Conservation (phyloP, 352 stramenopile genomes). For the Phytopythium mirpurense region DNA sequence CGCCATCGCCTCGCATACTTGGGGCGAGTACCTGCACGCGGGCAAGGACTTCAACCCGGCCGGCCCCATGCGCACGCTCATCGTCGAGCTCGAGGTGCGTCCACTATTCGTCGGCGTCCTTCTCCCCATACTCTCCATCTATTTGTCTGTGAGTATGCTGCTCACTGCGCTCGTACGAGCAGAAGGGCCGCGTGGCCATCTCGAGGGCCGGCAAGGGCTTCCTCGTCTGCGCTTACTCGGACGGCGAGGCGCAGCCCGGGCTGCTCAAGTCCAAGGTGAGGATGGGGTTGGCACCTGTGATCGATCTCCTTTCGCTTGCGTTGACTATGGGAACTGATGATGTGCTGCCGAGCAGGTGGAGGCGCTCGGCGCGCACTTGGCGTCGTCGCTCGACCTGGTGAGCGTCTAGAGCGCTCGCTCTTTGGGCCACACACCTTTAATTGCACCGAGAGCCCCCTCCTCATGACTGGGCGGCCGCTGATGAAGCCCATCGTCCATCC, state of each 20-base stretch:
- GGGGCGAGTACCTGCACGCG: slow-evolving; percentile 75
- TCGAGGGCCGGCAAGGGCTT: slow-evolving; percentile 64
- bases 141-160: not conserved
- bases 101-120: not conserved
- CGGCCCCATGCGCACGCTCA: slow-evolving; percentile 49
- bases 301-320: too few relatives aligned
- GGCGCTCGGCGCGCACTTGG: slow-evolving; percentile 50
- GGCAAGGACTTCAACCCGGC: slow-evolving; percentile 60
- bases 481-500: too few relatives aligned
- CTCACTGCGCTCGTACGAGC: not conserved
- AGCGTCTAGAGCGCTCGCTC: slow-evolving; percentile 29
- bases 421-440: too few relatives aligned
- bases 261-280: slow-evolving; percentile 72
- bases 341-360: slow-evolving; percentile 33
- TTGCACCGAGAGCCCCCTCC: too few relatives aligned
- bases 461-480: too few relatives aligned
- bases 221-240: slow-evolving; percentile 72
- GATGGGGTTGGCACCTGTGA: too few relatives aligned
- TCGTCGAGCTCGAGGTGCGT: slow-evolving; percentile 69
- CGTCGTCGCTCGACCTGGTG: slow-evolving; percentile 64
- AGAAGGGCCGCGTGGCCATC: slow-evolving; percentile 61
- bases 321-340: not conserved
- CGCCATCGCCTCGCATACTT: slow-evolving; percentile 80
- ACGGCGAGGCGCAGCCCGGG: slow-evolving; percentile 40
- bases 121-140: too few relatives aligned